Percentiles rank a stretch among this genome's conserved stretches.
These are phyloP conservation scores for Gonium pectorale DNA, from an alignment of 139 green algal species.

Conservation along the genomic window DNA sequence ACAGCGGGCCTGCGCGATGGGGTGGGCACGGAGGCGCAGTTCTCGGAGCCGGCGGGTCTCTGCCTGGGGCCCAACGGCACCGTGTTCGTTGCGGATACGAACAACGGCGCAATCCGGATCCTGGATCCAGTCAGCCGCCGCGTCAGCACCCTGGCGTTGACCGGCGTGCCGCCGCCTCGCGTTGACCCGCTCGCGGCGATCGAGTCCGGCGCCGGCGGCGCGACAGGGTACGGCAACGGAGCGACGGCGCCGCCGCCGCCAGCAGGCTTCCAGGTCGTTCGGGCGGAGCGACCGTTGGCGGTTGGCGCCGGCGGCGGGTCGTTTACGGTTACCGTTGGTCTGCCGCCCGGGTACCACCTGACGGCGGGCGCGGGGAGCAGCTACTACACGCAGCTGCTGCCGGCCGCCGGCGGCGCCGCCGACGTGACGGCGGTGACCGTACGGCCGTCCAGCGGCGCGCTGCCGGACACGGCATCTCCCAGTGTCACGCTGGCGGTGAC, in stretches of 20 bases:
- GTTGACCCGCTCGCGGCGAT: slow-evolving; percentile 51
- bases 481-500: slow-evolving; percentile 11
- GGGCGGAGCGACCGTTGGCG: slow-evolving; percentile 22
- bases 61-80: slow-evolving; percentile 50
- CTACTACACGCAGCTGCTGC: slow-evolving; percentile 46
- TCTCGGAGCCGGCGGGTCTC: slow-evolving; percentile 83
- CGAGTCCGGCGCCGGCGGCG: background rate
- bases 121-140: slow-evolving; percentile 47
- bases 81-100: slow-evolving; percentile 82
- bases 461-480: slow-evolving; percentile 4
- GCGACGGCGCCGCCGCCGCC: slow-evolving; percentile 21
- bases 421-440: slow-evolving; percentile 17
- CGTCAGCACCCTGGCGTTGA: slow-evolving; percentile 72
- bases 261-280: slow-evolving; percentile 50
- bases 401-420: background rate
- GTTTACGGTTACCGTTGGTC: slow-evolving; percentile 55
- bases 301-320: background rate
- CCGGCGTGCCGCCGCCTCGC: slow-evolving; percentile 59
- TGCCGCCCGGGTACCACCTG: slow-evolving; percentile 73
- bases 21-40: slow-evolving; percentile 53
- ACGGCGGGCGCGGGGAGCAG: slow-evolving; percentile 69
- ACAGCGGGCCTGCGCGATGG: slow-evolving; percentile 71
- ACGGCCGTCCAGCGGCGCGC: slow-evolving; percentile 5
- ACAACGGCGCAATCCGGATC: slow-evolving; percentile 76
- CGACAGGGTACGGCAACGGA: background rate